Percentiles rank a stretch among this genome's conserved stretches.
phyloP scores from a whole-genome alignment of 345 rosid genomes.

The Dimocarpus longan region DNA sequence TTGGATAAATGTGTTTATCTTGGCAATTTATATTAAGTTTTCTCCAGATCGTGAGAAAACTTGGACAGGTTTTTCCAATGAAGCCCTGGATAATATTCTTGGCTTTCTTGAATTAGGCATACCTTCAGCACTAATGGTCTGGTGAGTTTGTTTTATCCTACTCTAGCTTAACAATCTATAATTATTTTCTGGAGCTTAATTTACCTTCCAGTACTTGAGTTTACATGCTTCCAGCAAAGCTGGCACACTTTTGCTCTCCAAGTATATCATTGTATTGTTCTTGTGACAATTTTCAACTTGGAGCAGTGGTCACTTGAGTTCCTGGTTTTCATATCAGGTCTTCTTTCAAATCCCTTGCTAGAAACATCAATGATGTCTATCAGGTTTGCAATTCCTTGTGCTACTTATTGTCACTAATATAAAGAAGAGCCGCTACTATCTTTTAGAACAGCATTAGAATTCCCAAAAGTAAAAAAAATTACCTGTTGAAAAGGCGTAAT shows the following conservation, averaged over 20 bases:
- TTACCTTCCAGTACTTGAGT: no score
- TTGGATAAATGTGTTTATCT: slow-evolving; percentile 38
- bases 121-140: slow-evolving; percentile 42
- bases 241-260: no score
- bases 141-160: slow-evolving; percentile 22
- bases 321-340: slow-evolving; percentile 34
- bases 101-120: slow-evolving; percentile 32
- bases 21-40: slow-evolving; percentile 36
- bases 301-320: slow-evolving; percentile 40
- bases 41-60: slow-evolving; percentile 32
- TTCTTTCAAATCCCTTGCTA: slow-evolving; percentile 43
- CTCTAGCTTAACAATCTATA: no score
- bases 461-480: no score
- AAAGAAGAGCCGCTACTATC: no score
- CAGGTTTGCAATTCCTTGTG: neutral
- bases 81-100: slow-evolving; percentile 25
- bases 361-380: slow-evolving; percentile 44
- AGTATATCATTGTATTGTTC: no score
- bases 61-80: slow-evolving; percentile 40
- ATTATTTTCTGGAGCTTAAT: no score
- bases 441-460: no score
- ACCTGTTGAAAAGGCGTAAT: no score
- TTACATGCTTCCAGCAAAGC: no score
- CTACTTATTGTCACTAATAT: no score
- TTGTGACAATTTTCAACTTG: slow-evolving; percentile 26